phyloP scores from a whole-genome alignment of 176 grass and related monocot genomes.

The Elymus sibiricus region DNA sequence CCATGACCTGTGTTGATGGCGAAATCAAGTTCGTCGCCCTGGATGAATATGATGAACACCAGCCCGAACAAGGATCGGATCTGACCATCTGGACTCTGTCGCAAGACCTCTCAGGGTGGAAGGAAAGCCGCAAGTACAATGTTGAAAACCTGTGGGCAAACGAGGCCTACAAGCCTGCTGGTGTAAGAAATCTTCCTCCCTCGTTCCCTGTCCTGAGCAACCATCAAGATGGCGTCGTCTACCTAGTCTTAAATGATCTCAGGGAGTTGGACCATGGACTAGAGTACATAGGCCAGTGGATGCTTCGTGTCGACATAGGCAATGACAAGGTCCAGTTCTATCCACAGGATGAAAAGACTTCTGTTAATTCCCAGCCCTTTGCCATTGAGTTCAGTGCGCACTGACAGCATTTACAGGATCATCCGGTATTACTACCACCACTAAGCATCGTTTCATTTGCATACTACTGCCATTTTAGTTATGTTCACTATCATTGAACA shows the following conservation, averaged over 20 bases:
- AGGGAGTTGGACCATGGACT: too few relatives aligned
- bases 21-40: neutral
- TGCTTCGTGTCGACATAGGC: too few relatives aligned
- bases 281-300: too few relatives aligned
- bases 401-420: too few relatives aligned
- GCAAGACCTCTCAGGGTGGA: neutral
- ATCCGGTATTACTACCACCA: neutral
- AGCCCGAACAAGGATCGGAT: neutral
- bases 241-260: too few relatives aligned
- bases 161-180: neutral
- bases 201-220: too few relatives aligned
- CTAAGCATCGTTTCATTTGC: neutral
- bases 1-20: neutral
- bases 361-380: neutral
- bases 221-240: too few relatives aligned
- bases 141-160: neutral
- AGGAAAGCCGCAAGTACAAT: neutral
- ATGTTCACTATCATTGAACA: neutral
- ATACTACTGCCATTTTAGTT: neutral
- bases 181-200: neutral
- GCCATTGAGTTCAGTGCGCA: neutral
- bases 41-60: neutral
- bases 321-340: too few relatives aligned
- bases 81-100: conserved; percentile 8
- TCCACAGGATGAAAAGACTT: neutral